Conservation (phyloP, 1,284 basidiomycete genomes). For the Heterobasidion occidentale region DNA sequence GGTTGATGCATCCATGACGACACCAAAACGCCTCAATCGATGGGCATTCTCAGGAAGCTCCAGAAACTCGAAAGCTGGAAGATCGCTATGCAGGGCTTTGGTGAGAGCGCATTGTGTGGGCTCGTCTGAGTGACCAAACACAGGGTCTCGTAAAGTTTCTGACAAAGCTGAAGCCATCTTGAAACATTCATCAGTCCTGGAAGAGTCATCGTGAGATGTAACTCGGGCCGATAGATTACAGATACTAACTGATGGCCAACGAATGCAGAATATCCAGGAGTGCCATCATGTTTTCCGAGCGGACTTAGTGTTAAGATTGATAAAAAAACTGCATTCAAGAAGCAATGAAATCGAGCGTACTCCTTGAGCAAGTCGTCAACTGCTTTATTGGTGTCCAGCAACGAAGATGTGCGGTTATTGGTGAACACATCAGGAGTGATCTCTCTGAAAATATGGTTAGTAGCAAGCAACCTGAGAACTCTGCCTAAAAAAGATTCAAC, state of each 20-base stretch:
- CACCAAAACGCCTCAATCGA: constrained; percentile 15
- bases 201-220: not conserved
- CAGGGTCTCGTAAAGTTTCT: constrained; percentile 17
- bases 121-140: not conserved
- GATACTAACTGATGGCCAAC: constrained; percentile 16
- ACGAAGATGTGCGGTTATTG: constrained; percentile 21
- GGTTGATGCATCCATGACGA: constrained; percentile 18
- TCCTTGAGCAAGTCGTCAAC: constrained; percentile 6
- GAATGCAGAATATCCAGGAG: constrained; percentile 16
- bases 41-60: constrained; percentile 16
- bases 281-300: constrained; percentile 18
- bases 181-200: constrained; percentile 16
- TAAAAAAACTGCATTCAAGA: not conserved
- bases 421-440: constrained; percentile 23
- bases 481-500: constrained; percentile 14
- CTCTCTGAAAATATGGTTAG: constrained; percentile 20
- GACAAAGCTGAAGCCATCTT: constrained; percentile 19
- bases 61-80: constrained; percentile 17
- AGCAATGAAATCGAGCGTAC: not conserved
- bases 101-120: constrained; percentile 17
- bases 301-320: not conserved
- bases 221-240: not conserved
- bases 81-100: constrained; percentile 15
- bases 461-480: constrained; percentile 20
- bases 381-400: constrained; percentile 20